A percentile compares a stretch with the other conserved stretches of the same genome.
phyloP scores from a whole-genome alignment of 2,329 filamentous ascomycete genomes.

The Diplodia mutila region DNA sequence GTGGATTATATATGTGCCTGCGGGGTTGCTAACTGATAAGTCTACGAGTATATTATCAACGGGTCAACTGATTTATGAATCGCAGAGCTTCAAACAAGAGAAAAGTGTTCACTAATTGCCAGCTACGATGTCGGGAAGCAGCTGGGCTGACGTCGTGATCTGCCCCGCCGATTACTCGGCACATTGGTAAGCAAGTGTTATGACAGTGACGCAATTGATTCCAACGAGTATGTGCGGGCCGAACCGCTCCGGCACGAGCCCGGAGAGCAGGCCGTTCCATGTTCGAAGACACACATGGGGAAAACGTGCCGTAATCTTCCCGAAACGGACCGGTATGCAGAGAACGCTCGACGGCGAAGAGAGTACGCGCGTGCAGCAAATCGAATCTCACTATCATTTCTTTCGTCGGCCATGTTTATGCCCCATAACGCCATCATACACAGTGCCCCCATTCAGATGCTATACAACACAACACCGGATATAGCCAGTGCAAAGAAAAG shows the following conservation, averaged over 20 bases:
- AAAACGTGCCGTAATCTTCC: background rate
- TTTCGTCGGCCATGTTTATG: constrained; percentile 15
- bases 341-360: background rate
- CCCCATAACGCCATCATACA: constrained; percentile 13
- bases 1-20: background rate
- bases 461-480: constrained; percentile 11
- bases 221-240: constrained; percentile 8
- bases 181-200: constrained; percentile 13
- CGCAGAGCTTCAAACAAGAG: background rate
- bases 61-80: background rate
- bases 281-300: background rate
- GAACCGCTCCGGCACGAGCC: constrained; percentile 13
- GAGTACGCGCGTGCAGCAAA: background rate
- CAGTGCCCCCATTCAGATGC: constrained; percentile 3
- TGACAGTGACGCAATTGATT: constrained; percentile 6
- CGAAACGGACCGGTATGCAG: background rate
- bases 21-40: background rate
- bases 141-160: constrained; percentile 16
- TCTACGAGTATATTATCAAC: background rate
- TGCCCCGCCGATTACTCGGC: constrained; percentile 5
- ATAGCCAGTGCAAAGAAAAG: constrained; percentile 15
- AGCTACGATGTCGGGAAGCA: background rate
- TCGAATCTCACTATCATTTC: background rate
- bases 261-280: background rate
- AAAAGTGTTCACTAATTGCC: background rate